These are phyloP conservation scores for Leccinum rimulosum DNA, from an alignment of 768 basidiomycete species.

Conservation along the genomic window DNA sequence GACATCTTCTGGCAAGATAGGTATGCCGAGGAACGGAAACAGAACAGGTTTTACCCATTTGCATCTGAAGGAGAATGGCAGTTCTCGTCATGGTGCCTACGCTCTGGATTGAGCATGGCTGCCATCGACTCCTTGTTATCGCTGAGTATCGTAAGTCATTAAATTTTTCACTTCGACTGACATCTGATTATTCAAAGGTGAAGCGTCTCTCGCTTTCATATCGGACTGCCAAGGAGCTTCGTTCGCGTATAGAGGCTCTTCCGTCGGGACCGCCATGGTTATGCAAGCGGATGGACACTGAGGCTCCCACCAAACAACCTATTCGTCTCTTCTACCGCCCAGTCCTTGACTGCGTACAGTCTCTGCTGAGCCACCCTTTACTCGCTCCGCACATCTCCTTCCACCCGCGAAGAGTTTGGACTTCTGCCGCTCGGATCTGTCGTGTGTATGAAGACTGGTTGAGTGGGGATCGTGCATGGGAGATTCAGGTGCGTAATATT, in stretches of 20 bases:
- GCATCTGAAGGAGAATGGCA: neutral
- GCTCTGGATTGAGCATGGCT: neutral
- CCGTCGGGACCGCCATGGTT: neutral
- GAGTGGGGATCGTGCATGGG: conserved; percentile 22
- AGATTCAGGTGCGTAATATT: conserved; percentile 18
- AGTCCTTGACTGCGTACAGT: conserved; percentile 28
- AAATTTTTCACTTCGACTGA: neutral
- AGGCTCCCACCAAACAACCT: conserved; percentile 23
- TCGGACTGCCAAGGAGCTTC: neutral
- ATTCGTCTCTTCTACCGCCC: conserved; percentile 30
- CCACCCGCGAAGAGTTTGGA: conserved; percentile 17
- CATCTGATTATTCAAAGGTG: neutral
- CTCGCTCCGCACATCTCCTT: conserved; percentile 25
- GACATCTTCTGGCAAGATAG: neutral
- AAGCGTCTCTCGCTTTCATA: neutral
- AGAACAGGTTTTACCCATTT: neutral
- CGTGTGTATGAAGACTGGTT: conserved; percentile 13
- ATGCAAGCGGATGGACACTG: neutral
- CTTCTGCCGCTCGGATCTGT: conserved; percentile 3
- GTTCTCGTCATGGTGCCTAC: neutral
- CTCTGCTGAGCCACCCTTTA: conserved; percentile 24
- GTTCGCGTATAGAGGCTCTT: neutral
- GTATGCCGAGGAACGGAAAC: neutral
- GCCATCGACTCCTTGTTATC: neutral
- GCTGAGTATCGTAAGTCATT: neutral